These are phyloP conservation scores for Apiospora hydei DNA, from an alignment of 2,329 filamentous ascomycete genomes.

Conservation along the genomic window DNA sequence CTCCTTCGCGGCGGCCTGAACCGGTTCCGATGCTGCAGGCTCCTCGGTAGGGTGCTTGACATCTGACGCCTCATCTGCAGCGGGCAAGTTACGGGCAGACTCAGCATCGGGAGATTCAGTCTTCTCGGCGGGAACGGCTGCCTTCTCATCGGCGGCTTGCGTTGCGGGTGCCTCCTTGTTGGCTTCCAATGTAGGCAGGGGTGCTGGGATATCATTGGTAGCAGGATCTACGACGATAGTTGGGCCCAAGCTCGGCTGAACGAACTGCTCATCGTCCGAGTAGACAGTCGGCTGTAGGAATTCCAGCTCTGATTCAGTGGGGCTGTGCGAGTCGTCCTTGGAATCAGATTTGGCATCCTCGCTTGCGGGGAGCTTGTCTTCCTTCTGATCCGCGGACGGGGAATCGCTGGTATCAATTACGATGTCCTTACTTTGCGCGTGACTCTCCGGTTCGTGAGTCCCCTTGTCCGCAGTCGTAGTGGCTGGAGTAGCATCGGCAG, in stretches of 20 bases:
- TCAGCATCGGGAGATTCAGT: not conserved
- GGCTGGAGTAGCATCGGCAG: not conserved
- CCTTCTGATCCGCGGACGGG: not conserved
- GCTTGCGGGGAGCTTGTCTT: not conserved
- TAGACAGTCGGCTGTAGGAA: not conserved
- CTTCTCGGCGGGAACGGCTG: not conserved
- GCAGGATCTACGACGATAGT: not conserved
- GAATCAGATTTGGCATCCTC: not conserved
- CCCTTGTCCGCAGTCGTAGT: not conserved
- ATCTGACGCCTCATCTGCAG: not conserved
- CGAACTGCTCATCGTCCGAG: not conserved
- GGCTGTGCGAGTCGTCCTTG: not conserved
- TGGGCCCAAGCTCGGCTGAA: not conserved
- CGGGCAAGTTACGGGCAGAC: not conserved
- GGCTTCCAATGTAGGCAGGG: not conserved
- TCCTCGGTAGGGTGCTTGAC: not conserved
- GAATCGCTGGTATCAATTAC: not conserved
- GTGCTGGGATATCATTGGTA: not conserved
- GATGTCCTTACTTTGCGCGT: not conserved
- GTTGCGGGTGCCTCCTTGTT: not conserved
- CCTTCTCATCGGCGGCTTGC: not conserved
- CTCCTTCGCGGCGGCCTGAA: not conserved
- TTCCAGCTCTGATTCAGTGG: not conserved
- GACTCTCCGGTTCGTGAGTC: not conserved
- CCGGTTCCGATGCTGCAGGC: not conserved